Base-by-base conservation (phyloP, 148 eudicot genomes). In the Linanthus parryae region DNA sequence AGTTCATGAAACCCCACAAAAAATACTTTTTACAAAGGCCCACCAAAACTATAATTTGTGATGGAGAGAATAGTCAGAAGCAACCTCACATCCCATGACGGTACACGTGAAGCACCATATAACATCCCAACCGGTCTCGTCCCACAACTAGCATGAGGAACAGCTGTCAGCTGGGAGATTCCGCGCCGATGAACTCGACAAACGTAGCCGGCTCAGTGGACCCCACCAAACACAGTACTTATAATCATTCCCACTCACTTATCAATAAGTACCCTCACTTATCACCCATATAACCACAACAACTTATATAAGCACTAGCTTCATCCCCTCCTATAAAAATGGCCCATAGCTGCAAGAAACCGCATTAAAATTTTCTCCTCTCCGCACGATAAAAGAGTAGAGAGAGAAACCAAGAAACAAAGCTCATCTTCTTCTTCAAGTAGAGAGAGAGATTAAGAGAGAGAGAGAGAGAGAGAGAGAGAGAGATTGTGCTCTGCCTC, bases 121-220 rank as follows among this genome's bases (percentile, higher is more conserved):
- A 30, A 53, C 22, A 25, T 24, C 18, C 8, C 31, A 11, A 3
- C 16, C 0, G 27, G 7, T 12, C 21, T 6, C 45, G 37, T 26
- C 20, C 10, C 33, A 37, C 20, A 15, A 36, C 47, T 10, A 3
- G 34, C 48, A 51, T 23, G 52, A 42, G 34, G 44, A 38, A 50
- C 57, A 53, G 62, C 47, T 65, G 61, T 48, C 63, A 58, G 50
- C 64, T 50, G 59, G 31, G n/a, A 73, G 78, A 72, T 68, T 54
- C 75, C 78, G 68, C 61, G 57, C 83, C 83, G 83, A 56, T 66
- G 44, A 59, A 67, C 57, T 67, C 54, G 53, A 25, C 50, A 51
- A 45, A 48, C 4, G 21, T 56, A 53, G 70, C 70, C 68, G 56
- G 19, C 57, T 39, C 22, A 24, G 66, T 20, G 71, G 46, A 74